A percentile compares a stretch with the other conserved stretches of the same genome.
Conservation (phyloP, 2,329 filamentous ascomycete genomes). For the Domatiomyces globalis region DNA sequence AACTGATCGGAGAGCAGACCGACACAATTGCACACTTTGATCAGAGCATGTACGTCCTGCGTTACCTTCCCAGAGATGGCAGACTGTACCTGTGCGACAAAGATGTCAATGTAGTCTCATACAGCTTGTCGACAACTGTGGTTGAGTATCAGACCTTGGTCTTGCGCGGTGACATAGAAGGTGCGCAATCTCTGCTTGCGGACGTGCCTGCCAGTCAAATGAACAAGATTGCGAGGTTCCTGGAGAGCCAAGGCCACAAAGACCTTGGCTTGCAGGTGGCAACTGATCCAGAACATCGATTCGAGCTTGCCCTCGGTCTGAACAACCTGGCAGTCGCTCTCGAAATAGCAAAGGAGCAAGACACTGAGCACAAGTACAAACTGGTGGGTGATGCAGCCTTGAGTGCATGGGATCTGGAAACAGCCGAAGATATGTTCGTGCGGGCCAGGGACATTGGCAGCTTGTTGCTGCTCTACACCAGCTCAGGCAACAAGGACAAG, state of each 20-base stretch:
- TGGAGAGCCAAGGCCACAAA: conserved; percentile 94
- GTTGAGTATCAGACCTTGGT: conserved; percentile 96
- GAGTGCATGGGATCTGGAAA: conserved; percentile 66
- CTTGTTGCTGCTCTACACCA: conserved; percentile 73
- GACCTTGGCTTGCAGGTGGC: conserved; percentile 88
- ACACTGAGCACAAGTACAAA: conserved; percentile 97
- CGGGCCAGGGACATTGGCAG: conserved; percentile 84
- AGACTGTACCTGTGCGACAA: conserved; percentile 91
- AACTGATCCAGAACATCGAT: conserved; percentile 90
- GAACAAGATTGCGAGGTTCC: conserved; percentile 94
- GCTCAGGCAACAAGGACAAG: conserved; percentile 64
- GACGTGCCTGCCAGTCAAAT: conserved; percentile 84
- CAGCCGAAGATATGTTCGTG: conserved; percentile 86
- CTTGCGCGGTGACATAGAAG: conserved; percentile 82
- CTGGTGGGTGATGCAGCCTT: conserved; percentile 86
- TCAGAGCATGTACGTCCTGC: conserved; percentile 83
- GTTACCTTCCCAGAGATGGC: conserved; percentile 91
- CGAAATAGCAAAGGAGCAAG: conserved; percentile 65
- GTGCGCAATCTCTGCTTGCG: conserved; percentile 68
- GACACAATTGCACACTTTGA: conserved; percentile 98
- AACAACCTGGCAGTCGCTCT: conserved; percentile 75
- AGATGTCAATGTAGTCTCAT: conserved; percentile 83
- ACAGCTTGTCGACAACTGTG: conserved; percentile 77
- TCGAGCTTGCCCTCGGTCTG: conserved; percentile 74
- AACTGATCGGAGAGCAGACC: conserved; percentile 92